phyloP scores from a whole-genome alignment of 2,329 filamentous ascomycete species.

The Acephala macrosclerotiorum region DNA sequence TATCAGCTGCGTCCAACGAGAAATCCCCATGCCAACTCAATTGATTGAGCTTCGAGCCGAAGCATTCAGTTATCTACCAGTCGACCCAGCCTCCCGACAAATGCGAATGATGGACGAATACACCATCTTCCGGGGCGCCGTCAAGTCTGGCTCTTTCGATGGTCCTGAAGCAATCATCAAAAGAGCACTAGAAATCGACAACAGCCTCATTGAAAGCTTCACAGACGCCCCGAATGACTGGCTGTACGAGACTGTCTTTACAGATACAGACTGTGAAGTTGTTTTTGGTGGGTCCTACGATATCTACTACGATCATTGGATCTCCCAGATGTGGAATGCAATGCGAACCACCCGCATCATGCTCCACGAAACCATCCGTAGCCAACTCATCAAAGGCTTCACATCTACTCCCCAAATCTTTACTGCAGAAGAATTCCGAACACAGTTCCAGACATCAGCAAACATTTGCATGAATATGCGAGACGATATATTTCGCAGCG shows the following conservation, averaged over 20 bases:
- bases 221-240: constrained; percentile 26
- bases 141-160: constrained; percentile 18
- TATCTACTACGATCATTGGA: constrained; percentile 15
- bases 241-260: constrained; percentile 32
- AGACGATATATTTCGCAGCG: constrained; percentile 31
- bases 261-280: constrained; percentile 17
- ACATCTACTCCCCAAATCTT: constrained; percentile 16
- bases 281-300: constrained; percentile 18
- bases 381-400: constrained; percentile 24
- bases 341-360: constrained; percentile 21
- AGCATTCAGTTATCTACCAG: constrained; percentile 48
- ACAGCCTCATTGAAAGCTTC: constrained; percentile 19
- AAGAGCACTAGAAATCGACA: constrained; percentile 25
- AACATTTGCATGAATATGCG: constrained; percentile 27
- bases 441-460: constrained; percentile 24
- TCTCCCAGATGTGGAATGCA: constrained; percentile 13
- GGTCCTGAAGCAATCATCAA: constrained; percentile 19
- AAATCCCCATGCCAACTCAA: constrained; percentile 55
- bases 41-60: constrained; percentile 55
- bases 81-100: constrained; percentile 51
- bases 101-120: constrained; percentile 48
- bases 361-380: constrained; percentile 32
- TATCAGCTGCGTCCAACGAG: constrained; percentile 58
- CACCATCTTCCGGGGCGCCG: constrained; percentile 25
- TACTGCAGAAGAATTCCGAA: constrained; percentile 13